A percentile compares a stretch with the other conserved stretches of the same genome.
phyloP scores from a whole-genome alignment of 1,139 yeast genomes.

The Suhomyces bolitotheri region DNA sequence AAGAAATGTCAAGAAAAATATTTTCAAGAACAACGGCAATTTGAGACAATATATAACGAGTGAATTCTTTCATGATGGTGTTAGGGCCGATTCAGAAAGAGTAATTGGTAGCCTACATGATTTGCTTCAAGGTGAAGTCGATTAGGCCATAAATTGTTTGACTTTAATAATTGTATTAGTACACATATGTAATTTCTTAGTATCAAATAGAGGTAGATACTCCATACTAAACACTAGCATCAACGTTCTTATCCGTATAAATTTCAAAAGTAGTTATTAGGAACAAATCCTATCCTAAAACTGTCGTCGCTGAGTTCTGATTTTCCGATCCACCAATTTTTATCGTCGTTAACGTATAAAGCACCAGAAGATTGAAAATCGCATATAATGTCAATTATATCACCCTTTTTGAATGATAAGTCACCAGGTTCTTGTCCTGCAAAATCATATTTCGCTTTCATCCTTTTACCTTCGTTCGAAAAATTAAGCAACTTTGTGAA shows the following conservation, averaged over 20 bases:
- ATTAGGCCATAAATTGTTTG: conserved; percentile 29
- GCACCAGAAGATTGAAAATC: conserved; percentile 33
- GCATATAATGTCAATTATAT: conserved; percentile 34
- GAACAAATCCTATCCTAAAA: conserved; percentile 43
- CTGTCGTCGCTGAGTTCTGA: conserved; percentile 12
- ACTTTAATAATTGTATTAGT: no score
- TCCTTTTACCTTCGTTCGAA: conserved; percentile 12
- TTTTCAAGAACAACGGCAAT: conserved; percentile 35
- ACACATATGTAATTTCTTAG: no score
- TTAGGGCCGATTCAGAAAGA: conserved; percentile 42
- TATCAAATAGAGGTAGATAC: no score
- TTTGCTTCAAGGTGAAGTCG: conserved; percentile 46
- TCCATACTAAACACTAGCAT: no score
- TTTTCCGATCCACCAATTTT: conserved; percentile 41
- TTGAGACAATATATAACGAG: conserved; percentile 47
- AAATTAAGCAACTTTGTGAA: conserved; percentile 21
- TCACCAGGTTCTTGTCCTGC: conserved; percentile 42
- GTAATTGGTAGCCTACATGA: conserved; percentile 43
- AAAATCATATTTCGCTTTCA: conserved; percentile 33
- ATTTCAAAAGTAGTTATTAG: conserved; percentile 33
- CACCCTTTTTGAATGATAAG: conserved; percentile 39
- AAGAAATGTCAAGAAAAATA: conserved; percentile 32
- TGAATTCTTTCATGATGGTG: conserved; percentile 55
- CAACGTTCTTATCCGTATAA: no score
- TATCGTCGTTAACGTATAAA: conserved; percentile 22